Conservation (phyloP, 176 grass and related monocot species). For the Olyra latifolia region DNA sequence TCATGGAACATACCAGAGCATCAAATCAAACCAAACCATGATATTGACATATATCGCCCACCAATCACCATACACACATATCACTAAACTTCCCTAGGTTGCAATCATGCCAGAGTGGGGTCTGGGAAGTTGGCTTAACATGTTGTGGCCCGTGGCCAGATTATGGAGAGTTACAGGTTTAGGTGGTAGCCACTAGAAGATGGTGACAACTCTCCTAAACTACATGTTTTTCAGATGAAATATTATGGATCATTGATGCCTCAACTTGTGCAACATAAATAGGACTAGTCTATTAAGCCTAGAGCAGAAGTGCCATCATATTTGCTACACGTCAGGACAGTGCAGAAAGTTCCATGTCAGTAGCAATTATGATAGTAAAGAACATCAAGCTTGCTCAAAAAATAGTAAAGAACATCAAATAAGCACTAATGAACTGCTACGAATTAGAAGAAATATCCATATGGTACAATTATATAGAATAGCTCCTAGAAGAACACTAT, state of each 20-base stretch:
- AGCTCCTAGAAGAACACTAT: neutral
- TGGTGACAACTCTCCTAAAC: constrained; percentile 14
- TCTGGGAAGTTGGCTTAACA: neutral
- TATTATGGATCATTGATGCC: constrained; percentile 1
- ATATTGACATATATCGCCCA: constrained; percentile 9
- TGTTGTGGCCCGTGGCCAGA: neutral
- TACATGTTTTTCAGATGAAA: neutral
- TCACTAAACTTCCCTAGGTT: neutral
- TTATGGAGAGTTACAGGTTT: constrained; percentile 10
- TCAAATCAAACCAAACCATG: neutral
- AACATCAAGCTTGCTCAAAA: too few relatives aligned
- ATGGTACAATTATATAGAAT: neutral
- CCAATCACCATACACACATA: neutral
- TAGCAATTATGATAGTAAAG: neutral
- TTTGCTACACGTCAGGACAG: neutral
- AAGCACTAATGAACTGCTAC: neutral
- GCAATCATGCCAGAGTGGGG: neutral
- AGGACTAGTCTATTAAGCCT: neutral
- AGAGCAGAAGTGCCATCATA: constrained; percentile 7
- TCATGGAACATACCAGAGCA: neutral
- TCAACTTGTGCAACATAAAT: neutral
- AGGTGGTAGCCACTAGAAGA: constrained; percentile 15
- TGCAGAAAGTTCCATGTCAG: neutral
- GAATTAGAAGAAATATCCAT: constrained; percentile 9
- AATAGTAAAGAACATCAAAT: neutral